These are phyloP conservation scores for Aspergillus funiculosus DNA, from an alignment of 495 filamentous ascomycete species.

Conservation along the genomic window DNA sequence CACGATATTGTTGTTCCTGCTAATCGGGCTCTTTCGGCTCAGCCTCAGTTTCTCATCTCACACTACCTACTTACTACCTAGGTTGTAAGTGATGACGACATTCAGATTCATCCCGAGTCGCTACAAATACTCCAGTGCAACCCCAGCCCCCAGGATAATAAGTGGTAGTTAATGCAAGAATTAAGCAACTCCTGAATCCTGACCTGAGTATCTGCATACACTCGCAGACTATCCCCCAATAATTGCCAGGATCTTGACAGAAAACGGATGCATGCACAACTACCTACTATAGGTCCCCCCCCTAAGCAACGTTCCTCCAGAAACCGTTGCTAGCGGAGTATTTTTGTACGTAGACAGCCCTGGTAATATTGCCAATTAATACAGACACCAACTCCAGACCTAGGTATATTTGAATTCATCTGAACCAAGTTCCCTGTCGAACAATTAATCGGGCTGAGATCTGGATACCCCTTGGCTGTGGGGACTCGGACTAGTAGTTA, in stretches of 20 bases:
- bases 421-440: too few species aligned
- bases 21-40: constrained; percentile 5
- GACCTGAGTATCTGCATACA: not conserved
- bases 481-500: too few species aligned
- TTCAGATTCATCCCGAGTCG: constrained; percentile 4
- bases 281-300: too few species aligned
- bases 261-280: constrained; percentile 11
- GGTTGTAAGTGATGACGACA: constrained; percentile 10
- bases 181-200: not conserved
- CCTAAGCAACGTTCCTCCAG: too few species aligned
- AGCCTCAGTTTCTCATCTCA: constrained; percentile 9
- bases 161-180: not conserved
- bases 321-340: too few species aligned
- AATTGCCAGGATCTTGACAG: constrained; percentile 1
- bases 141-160: not conserved
- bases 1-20: not conserved
- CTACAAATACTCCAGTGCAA: constrained; percentile 1
- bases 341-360: too few species aligned
- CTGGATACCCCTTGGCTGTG: too few species aligned
- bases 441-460: too few species aligned
- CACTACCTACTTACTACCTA: not conserved
- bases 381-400: too few species aligned
- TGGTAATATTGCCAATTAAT: too few species aligned
- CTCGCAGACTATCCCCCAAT: not conserved
- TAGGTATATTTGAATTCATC: too few species aligned